Percentiles rank a stretch among this genome's conserved stretches.
Conservation (phyloP, 2,329 filamentous ascomycete genomes). For the Colletotrichum eleusines region DNA sequence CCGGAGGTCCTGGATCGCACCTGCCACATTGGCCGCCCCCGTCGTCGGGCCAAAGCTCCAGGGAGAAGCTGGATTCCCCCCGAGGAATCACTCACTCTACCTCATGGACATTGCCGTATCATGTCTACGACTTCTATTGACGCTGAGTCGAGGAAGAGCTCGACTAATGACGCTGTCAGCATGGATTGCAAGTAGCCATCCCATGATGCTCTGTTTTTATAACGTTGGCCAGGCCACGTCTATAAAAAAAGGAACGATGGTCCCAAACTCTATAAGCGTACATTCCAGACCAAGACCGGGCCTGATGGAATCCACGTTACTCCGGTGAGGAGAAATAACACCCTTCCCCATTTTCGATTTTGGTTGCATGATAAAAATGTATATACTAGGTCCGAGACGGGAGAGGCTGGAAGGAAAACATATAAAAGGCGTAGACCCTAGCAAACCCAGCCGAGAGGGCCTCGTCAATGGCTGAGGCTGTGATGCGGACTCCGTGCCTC, state of each 20-base stretch:
- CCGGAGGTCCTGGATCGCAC: not conserved
- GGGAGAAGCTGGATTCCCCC: not conserved
- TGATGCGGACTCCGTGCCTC: not conserved
- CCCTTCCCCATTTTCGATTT: not conserved
- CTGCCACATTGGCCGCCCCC: not conserved
- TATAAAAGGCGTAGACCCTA: not conserved
- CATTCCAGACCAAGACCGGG: not conserved
- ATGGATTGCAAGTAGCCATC: too few species aligned
- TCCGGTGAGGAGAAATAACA: not conserved
- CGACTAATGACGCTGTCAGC: too few species aligned
- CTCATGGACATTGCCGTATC: not conserved
- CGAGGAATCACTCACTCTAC: too few species aligned
- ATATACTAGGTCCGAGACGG: not conserved
- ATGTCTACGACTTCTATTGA: too few species aligned
- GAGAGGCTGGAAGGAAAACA: not conserved
- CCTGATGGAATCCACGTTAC: not conserved
- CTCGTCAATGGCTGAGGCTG: not conserved
- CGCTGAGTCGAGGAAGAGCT: too few species aligned
- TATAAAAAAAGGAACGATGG: not conserved
- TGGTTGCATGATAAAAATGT: not conserved
- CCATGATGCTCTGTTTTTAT: too few species aligned
- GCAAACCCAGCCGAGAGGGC: not conserved
- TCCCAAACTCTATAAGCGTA: not conserved
- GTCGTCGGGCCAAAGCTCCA: not conserved
- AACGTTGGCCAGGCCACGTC: not conserved